Evolutionary conservation across 805 yeast species (phyloP), one percentile per base, ranked within the genome.

Genomic region (Saccharomycopsis sp.): DNA sequence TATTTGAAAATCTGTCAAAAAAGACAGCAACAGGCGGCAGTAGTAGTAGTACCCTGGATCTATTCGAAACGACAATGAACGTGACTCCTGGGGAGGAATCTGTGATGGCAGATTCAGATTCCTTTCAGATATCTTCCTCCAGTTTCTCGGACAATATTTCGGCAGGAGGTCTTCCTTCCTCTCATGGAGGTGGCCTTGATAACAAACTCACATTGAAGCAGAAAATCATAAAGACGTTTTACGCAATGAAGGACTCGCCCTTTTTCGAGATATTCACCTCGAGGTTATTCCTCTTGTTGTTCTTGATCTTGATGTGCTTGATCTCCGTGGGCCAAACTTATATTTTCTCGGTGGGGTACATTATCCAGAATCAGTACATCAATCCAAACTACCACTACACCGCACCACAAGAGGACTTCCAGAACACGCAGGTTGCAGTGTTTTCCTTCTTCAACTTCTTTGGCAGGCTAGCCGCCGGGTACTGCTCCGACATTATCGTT

Each of bases 321-420:
- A 34, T 43, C 9, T 41, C 48, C 5, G 27, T 76, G 32, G 83
- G 87, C 3, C 88, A 80, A 54, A 71, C 74, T 57, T 82, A 80
- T 53, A 80, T 82, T 20, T 82, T 68, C 52, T 70, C 82, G 2
- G 77, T 82, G 26, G 94, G 94, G 0, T 81, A 76, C 52, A 67
- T 82, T n/a, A 81, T 79, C 7, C 68, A 62, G 38, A 67, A 71
- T 0, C 69, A 67, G 47, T 57, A 61, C 9, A 16, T 21, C 7
- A 44, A 46, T 35, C 38, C 42, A 17, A 38, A 43, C 21, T 40
- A 40, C 26, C 13, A 25, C 22, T 43, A 46, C 26, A 30, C 9
- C 5, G 12, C 13, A 4, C 30, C 41, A 5, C 43, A 30, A 18
- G 27, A 39, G 12, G 30, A 25, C 16, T 43, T 29, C 20, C 50